Evolutionary conservation across 2,329 filamentous ascomycete species (phyloP), one percentile per base, ranked within the genome.

Genomic region (Aspergillus sp.): DNA sequence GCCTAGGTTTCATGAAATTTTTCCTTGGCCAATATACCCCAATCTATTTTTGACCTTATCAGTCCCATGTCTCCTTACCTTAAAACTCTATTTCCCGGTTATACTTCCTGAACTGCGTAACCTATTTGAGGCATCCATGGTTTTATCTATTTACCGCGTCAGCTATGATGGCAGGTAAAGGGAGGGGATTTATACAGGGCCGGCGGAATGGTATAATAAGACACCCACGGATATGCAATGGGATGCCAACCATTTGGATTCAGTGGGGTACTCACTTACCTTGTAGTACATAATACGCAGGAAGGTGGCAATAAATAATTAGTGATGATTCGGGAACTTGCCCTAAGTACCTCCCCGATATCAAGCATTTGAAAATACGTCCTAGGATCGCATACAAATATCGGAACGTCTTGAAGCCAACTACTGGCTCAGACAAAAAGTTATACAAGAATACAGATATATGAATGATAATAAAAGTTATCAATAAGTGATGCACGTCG

Each of bases 21-120:
- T 46, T 56, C 27, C 9, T 39, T 46, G 48, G 54, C 44, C 49
- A 58, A 50, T 60, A 62, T 62, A 62, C 57, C 60, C 59, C 35
- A 27, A 40, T 51, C 48, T 46, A 44, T 52, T 58, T 52, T 52
- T 57, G 33, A 56, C 35, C 11, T 58, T 54, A 40, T 39, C 12
- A 6, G 23, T 37, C 25, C 25, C 33, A 21, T 27, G 8, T 21
- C 31, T 41, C 4, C 15, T 39, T 46, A 39, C 12, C 44, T 31
- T 44, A 46, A 21, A 21, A 37, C 33, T 45, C n/a, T 17, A 6
- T 41, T 14, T 41, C 23, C 21, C 14, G 12, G 11, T 33, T 37
- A 25, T 47, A 27, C 21, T 46, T 27, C 17, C 48, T 33, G 33
- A 21, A 23, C n/a, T n/a, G n/a, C 35, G 12, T 17, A 43, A 9